Conservation (phyloP, 768 basidiomycete genomes). For the Leccinellum rugosiceps region DNA sequence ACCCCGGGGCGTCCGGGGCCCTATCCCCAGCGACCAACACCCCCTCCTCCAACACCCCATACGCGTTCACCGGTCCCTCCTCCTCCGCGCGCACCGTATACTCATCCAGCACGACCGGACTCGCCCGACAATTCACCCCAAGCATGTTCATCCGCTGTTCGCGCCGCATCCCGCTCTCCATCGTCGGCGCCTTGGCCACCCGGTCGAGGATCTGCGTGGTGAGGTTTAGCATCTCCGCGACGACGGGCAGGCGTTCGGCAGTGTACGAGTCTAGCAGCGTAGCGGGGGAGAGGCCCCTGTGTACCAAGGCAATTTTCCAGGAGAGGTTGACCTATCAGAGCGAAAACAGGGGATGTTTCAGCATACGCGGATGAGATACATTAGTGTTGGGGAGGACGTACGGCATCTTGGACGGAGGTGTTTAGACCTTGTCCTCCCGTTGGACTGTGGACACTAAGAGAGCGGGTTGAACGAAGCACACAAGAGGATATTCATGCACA, state of each 20-base stretch:
- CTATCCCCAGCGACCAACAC: slow-evolving; percentile 41
- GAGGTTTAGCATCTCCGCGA: slow-evolving; percentile 42
- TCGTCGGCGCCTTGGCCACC: neutral
- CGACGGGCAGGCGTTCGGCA: slow-evolving; percentile 44
- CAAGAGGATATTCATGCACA: neutral
- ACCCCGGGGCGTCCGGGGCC: slow-evolving; percentile 40
- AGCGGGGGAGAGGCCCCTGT: slow-evolving; percentile 30
- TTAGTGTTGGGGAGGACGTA: slow-evolving; percentile 19
- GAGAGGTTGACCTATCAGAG: slow-evolving; percentile 43
- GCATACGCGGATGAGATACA: neutral
- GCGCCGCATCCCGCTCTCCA: neutral
- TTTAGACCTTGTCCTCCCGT: slow-evolving; percentile 35
- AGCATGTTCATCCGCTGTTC: slow-evolving; percentile 21
- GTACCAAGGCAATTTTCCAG: slow-evolving; percentile 45
- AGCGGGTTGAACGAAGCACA: neutral
- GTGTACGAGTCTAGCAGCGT: slow-evolving; percentile 41
- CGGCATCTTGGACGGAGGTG: slow-evolving; percentile 37
- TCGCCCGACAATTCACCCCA: slow-evolving; percentile 36
- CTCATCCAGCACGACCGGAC: slow-evolving; percentile 37
- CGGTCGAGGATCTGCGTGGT: slow-evolving; percentile 29
- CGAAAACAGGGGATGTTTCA: neutral
- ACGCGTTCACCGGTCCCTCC: slow-evolving; percentile 9
- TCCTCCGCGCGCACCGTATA: slow-evolving; percentile 9
- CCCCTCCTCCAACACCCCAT: slow-evolving; percentile 20
- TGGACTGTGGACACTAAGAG: slow-evolving; percentile 21